Base-by-base conservation (phyloP, 176 grass and related monocot genomes). In the Aegilops sharonensis region DNA sequence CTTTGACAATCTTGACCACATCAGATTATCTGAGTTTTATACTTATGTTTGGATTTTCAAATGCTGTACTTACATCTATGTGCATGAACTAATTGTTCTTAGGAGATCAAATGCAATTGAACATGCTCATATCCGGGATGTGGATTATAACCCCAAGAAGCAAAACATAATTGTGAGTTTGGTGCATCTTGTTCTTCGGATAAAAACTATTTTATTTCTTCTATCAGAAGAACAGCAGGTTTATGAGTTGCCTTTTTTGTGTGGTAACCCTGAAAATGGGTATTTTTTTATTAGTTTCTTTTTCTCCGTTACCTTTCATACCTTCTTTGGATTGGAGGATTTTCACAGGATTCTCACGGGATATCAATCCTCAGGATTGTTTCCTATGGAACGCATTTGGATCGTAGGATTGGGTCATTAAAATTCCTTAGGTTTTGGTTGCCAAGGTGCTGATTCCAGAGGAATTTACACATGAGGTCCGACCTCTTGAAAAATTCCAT, bases 81-180 rank as follows among this genome's bases (percentile, higher is more conserved):
- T 82, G 31, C 60, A 5, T 88, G 72, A 81, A 75, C 73, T 8
- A 52, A 72, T 60, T 75, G 37, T 72, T 79, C 32, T 82, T 85
- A 99, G 97, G 83, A 99, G 82, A 81, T 78, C 90, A 79, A 85
- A 81, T 88, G 71, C 85, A 81, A 96, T 99, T 89, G 97, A 96
- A 52, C 94, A 93, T 82, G 88, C 90, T 23, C 91, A 94, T 91
- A 85, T 94, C 88, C 83, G 87, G 72, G 97, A 96, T 87, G 82
- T 96, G 47, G 97, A 99, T 91, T 99, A 99, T 74, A 99, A 96
- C 87, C 94, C 94, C 21, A 96, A 99, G 81, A 99, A 89, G 80
- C 90, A 94, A 72, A 89, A 94, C 72, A 88, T 99, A 83, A 61
- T 99, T 89, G 97, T 98, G 70, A 98, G 96, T 94, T 43, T 36